Percentiles rank a stretch among this genome's conserved stretches.
Evolutionary conservation across 164 flowering plant species (phyloP).

Genomic region (Umbellularia californica): DNA sequence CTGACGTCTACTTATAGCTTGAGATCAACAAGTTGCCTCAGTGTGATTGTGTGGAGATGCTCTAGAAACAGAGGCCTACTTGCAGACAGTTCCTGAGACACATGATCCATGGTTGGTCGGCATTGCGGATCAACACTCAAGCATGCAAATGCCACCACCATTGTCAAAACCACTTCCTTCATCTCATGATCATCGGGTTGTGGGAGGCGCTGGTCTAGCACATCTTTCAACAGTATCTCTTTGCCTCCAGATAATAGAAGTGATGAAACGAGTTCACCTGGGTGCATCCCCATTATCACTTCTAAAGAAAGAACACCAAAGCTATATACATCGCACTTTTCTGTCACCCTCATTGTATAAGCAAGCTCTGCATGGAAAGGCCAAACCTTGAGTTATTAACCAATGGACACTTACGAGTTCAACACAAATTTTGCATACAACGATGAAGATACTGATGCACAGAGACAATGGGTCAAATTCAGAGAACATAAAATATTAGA

Average conservation of each 20-base stretch:
- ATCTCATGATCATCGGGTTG: not conserved
- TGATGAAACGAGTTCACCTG: slow-evolving; percentile 43
- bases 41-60: not conserved
- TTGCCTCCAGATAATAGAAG: slow-evolving; percentile 10
- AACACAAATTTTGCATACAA: not conserved
- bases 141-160: not conserved
- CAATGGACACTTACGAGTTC: not conserved
- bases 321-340: slow-evolving; percentile 66
- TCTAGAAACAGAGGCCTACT: not conserved
- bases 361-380: slow-evolving; percentile 45
- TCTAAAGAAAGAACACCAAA: slow-evolving; percentile 68
- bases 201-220: not conserved
- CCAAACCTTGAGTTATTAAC: no score
- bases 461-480: not conserved
- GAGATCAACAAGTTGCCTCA: not conserved
- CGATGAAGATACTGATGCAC: not conserved
- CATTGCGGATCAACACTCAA: not conserved
- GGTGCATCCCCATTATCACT: slow-evolving; percentile 62
- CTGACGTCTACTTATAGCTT: no score
- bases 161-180: not conserved
- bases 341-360: slow-evolving; percentile 43
- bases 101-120: not conserved
- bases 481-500: not conserved
- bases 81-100: not conserved
- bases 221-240: slow-evolving; percentile 11